These are phyloP conservation scores for Paecilomyces sp. DNA, from an alignment of 2,329 filamentous ascomycete species.

Conservation along the genomic window DNA sequence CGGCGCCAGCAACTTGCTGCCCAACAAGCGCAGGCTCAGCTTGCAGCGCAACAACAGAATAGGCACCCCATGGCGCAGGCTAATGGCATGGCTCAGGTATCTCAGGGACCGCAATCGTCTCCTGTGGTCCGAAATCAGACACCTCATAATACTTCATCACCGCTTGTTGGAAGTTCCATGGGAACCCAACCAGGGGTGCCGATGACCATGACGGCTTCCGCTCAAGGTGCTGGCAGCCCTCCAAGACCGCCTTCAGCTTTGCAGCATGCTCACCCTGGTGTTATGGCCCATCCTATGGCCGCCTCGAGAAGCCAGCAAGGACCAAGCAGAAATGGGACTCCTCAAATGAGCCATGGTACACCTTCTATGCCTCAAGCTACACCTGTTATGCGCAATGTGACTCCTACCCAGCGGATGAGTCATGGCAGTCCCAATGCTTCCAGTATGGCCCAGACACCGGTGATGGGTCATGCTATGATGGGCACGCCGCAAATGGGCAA, in stretches of 20 bases:
- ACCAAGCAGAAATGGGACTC: constrained; percentile 41
- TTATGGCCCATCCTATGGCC: constrained; percentile 40
- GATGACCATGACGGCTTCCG: constrained; percentile 39
- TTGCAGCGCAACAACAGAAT: constrained; percentile 41
- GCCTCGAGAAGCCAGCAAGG: constrained; percentile 39
- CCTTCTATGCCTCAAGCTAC: constrained; percentile 41
- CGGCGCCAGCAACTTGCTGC: constrained; percentile 33
- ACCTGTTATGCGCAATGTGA: constrained; percentile 41
- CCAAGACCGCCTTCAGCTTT: constrained; percentile 38
- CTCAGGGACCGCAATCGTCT: constrained; percentile 39
- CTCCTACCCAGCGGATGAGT: constrained; percentile 39
- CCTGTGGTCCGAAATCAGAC: constrained; percentile 42
- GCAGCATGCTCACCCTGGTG: constrained; percentile 40
- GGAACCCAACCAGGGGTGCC: constrained; percentile 32
- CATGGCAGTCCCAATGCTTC: constrained; percentile 39
- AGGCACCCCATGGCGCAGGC: constrained; percentile 44
- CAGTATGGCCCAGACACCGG: constrained; percentile 36
- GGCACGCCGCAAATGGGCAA: constrained; percentile 31
- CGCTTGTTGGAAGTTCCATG: constrained; percentile 33
- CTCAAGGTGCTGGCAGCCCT: constrained; percentile 41
- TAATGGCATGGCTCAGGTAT: constrained; percentile 24
- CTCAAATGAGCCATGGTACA: constrained; percentile 40
- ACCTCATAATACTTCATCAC: constrained; percentile 39
- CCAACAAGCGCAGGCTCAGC: constrained; percentile 40
- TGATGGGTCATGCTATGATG: constrained; percentile 38